phyloP scores from a whole-genome alignment of 1,284 basidiomycete species.

The Thelephora terrestris region DNA sequence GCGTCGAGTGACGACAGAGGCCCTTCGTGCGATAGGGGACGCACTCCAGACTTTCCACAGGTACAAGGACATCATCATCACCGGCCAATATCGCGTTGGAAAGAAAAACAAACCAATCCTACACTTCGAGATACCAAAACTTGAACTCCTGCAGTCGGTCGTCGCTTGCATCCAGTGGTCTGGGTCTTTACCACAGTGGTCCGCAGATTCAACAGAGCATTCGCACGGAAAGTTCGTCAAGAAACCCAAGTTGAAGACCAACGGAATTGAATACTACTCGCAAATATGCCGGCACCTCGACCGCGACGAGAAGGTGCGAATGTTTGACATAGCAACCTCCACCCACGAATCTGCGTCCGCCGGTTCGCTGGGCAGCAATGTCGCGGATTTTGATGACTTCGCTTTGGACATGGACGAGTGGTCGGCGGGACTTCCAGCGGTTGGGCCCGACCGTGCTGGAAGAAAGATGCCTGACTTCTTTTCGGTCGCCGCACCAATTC shows the following conservation, averaged over 20 bases:
- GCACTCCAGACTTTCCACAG: constrained; percentile 18
- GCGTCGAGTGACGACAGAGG: constrained; percentile 12
- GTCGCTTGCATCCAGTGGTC: neutral
- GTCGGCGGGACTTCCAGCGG: no score
- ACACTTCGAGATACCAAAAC: neutral
- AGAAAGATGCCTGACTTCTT: neutral
- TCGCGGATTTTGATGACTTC: neutral
- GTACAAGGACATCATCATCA: constrained; percentile 16
- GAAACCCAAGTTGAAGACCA: no score
- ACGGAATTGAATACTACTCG: no score
- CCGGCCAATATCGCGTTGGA: constrained; percentile 2
- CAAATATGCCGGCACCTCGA: no score
- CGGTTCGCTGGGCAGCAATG: neutral
- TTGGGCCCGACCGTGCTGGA: no score
- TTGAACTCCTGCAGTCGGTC: neutral
- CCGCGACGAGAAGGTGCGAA: no score
- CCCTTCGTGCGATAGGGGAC: constrained; percentile 9
- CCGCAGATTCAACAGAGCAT: neutral
- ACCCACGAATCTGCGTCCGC: no score
- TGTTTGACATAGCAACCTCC: neutral
- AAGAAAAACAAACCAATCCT: neutral
- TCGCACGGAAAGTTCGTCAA: no score
- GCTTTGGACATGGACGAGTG: no score
- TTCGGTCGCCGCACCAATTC: no score
- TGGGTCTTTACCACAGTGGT: no score